Base-by-base conservation (phyloP, 345 rosid genomes). In the Eutrema japonicum region DNA sequence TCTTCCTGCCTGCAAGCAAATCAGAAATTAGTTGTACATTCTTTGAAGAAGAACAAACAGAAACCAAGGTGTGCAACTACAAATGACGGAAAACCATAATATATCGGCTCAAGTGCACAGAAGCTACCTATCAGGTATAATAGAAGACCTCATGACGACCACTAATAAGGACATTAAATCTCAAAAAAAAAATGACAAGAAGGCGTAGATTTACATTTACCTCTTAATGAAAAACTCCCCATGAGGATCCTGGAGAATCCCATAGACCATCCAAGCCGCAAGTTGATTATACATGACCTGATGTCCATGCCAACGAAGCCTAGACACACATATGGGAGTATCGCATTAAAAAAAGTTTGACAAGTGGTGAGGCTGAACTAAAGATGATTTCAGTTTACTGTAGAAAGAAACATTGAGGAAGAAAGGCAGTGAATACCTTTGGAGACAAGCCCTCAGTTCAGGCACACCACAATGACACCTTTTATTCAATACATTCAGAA, bases 231-330 rank as follows among this genome's bases (percentile, higher is more conserved):
- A 89, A 83, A 94, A 92, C 78, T 94, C 98, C 68, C 82, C 86
- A 81, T 91, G 91, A 76, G 89, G 92, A 78, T 91, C 98, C 79
- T 94, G 98, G 76, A 89, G 92, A 82, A 94, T 91, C 70, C 98
- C 98, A 81, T 91, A 92, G 60, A 94, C 88, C 93, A 89, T 86
- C 98, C 97, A 91, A 65, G 97, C 85, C 0, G 96, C 96, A 66
- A 94, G 97, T 71, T 92, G 98, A 81, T 86, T 89, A 77, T 89
- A 91, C 89, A 94, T 78, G 70, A 94, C 96, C 74, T 92, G 98
- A 79, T 92, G 97, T 63, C 96, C 97, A 57, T 94, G 96, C 98
- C 98, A 94, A 80, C 89, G 93, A 81, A 94, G 97, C 88, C 97
- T 94, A 71, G 66, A 61, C 58, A 68, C 47, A 42, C 43, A 73